Base-by-base conservation (phyloP, 352 stramenopile species). In the Phytophthora idaei region DNA sequence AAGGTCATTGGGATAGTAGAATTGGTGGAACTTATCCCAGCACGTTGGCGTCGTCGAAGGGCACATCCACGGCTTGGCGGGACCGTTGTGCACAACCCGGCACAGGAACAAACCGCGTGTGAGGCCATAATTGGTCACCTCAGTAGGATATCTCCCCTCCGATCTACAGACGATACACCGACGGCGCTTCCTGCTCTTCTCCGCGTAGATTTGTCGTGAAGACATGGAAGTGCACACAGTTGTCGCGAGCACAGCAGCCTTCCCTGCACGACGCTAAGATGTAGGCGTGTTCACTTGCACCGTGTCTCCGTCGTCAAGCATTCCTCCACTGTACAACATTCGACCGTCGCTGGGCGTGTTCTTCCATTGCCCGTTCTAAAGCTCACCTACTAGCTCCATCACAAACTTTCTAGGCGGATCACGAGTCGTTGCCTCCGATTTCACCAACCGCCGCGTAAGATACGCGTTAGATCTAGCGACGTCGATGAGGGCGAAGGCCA, bases 101-200 rank as follows among this genome's bases (percentile, higher is more conserved):
- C 28, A 61, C 17, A 61, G 11, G 27, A 28, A 51, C 1, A 45
- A n/a, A 45, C 54, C 29, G n/a, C 52, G 41, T 1, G 41, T 27
- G 15, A 61, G 41, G 41, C 54, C 52, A n/a, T 52, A 53, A 10
- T 48, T 52, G 3, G 29, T 61, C 3, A 61, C 54, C n/a, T 61
- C 42, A 10, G 54, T 61, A 6, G 54, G 54, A 52, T 52, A 61
- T 28, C 29, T 42, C 3, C 54, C 53, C 31, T 42, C 36, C 53
- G 36, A 46, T 46, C 39, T 21, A 8, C 39, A 46, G 4, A 46
- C 11, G 28, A 49, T 49, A 34, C 50, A 57, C 3, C 50, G 25
- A 7, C 52, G 52, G 25, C 52, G 37, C 37, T 49, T 59, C 2
- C 52, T 49, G 37, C 37, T 59, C 8, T 49, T 59, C 11, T 59